These are phyloP conservation scores for Lipomyces starkeyi DNA, from an alignment of 805 yeast genomes.

Conservation along the genomic window DNA sequence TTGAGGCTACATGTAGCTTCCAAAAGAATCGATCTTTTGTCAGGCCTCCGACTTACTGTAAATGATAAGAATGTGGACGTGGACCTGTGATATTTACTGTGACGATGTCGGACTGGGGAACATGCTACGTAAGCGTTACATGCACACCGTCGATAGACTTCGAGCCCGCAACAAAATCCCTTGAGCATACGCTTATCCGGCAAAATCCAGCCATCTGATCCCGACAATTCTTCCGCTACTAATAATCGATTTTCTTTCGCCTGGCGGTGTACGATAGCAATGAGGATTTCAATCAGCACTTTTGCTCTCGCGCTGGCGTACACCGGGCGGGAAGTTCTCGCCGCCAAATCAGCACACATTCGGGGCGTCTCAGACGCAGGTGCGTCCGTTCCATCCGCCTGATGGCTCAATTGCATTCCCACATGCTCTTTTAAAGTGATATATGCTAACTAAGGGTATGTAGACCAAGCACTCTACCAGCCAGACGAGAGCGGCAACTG, in stretches of 20 bases:
- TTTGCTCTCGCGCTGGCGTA: background rate
- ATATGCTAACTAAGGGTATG: background rate
- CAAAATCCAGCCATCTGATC: background rate
- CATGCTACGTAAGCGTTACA: background rate
- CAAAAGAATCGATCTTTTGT: background rate
- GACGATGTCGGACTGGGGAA: background rate
- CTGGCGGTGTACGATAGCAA: background rate
- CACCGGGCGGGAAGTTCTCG: background rate
- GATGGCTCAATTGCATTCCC: background rate
- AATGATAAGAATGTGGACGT: background rate
- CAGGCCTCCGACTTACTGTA: background rate
- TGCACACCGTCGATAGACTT: background rate
- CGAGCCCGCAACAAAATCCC: background rate
- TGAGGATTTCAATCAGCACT: conserved; percentile 9
- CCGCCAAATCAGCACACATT: conserved; percentile 10
- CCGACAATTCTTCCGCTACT: background rate
- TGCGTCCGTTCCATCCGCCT: background rate
- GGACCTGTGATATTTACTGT: no score
- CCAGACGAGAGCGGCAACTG: conserved; percentile 63
- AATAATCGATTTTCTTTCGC: background rate
- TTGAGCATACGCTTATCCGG: background rate
- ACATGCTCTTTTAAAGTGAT: background rate
- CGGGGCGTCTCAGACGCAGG: conserved; percentile 23
- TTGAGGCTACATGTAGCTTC: background rate
- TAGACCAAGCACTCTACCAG: conserved; percentile 48